phyloP scores from a whole-genome alignment of 2,329 filamentous ascomycete species.

The Colletotrichum coccodes region DNA sequence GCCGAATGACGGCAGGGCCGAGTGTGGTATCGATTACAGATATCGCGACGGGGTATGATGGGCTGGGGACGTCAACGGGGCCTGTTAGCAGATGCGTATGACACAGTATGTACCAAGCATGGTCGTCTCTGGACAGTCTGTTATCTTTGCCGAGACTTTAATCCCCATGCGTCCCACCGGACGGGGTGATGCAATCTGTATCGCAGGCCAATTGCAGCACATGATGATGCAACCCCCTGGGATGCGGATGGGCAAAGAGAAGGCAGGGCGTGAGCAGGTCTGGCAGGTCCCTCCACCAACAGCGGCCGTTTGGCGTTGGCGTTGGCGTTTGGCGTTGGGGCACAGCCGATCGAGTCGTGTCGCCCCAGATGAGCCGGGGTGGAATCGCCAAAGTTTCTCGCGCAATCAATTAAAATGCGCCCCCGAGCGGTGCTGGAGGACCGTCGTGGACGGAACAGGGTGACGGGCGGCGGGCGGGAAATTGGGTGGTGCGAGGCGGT shows the following conservation, averaged over 20 bases:
- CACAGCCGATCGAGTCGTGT: neutral
- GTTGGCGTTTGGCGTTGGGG: neutral
- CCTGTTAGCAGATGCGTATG: constrained; percentile 20
- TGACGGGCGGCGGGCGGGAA: constrained; percentile 2
- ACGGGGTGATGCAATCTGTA: constrained; percentile 6
- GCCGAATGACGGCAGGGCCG: constrained; percentile 8
- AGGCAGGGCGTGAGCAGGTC: neutral
- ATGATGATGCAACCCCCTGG: constrained; percentile 11
- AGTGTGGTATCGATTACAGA: neutral
- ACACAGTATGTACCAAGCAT: neutral
- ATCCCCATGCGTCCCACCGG: constrained; percentile 23
- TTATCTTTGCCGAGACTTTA: constrained; percentile 33
- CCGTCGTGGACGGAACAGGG: neutral
- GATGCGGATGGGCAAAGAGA: constrained; percentile 1
- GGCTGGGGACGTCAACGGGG: neutral
- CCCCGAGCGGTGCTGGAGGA: neutral
- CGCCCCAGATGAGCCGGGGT: neutral
- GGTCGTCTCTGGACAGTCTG: neutral
- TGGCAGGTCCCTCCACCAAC: neutral
- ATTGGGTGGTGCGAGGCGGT: neutral
- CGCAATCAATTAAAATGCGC: neutral
- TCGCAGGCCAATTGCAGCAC: constrained; percentile 25
- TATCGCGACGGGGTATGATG: constrained; percentile 3
- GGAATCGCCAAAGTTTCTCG: neutral
- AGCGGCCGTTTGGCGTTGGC: constrained; percentile 7